Percentiles rank a stretch among this genome's conserved stretches.
phyloP scores from a whole-genome alignment of 2,329 filamentous ascomycete genomes.

The Atkinsonella hypoxylon region DNA sequence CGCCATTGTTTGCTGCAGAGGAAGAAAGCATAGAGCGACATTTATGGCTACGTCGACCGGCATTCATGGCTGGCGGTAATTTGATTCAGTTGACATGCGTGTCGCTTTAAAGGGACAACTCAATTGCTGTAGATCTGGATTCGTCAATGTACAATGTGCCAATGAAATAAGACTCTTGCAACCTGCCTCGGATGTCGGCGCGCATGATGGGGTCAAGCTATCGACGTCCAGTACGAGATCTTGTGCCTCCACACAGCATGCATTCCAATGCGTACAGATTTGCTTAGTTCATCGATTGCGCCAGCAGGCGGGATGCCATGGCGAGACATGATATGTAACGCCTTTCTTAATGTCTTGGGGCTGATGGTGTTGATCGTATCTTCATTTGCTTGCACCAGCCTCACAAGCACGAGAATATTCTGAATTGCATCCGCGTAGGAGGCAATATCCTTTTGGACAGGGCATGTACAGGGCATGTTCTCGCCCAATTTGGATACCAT shows the following conservation, averaged over 20 bases:
- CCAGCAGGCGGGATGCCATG: background rate
- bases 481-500: constrained; percentile 18
- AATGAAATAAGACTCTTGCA: too few species aligned
- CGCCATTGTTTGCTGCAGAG: constrained; percentile 72
- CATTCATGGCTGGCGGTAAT: background rate
- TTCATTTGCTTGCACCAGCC: constrained; percentile 19
- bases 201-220: too few species aligned
- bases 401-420: constrained; percentile 11
- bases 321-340: background rate
- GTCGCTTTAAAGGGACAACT: too few species aligned
- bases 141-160: too few species aligned
- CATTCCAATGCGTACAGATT: background rate
- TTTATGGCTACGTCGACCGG: background rate
- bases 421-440: constrained; percentile 20
- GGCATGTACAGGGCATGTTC: constrained; percentile 11
- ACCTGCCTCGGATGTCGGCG: too few species aligned
- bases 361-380: constrained; percentile 17
- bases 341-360: background rate
- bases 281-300: background rate
- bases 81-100: too few species aligned
- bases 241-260: background rate
- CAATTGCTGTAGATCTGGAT: too few species aligned
- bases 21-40: background rate
- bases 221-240: background rate
- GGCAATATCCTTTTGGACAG: constrained; percentile 16